These are phyloP conservation scores for Penicillium carneum DNA, from an alignment of 2,329 filamentous ascomycete genomes.

Conservation along the genomic window DNA sequence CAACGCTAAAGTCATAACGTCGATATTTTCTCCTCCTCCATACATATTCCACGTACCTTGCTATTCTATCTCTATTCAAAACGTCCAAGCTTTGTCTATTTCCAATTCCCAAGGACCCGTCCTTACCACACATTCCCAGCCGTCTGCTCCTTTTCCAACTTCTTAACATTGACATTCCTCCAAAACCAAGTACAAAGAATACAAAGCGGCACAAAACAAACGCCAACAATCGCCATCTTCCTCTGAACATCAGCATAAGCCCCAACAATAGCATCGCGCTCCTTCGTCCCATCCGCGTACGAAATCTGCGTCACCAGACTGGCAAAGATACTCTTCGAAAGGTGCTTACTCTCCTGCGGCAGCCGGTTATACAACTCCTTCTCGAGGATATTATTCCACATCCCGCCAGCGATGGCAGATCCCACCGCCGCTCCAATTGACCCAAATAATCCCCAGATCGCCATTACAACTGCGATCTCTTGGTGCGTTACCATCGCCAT, in stretches of 20 bases:
- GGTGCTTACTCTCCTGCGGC: constrained; percentile 17
- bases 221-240: constrained; percentile 51
- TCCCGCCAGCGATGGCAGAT: constrained; percentile 17
- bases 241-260: constrained; percentile 59
- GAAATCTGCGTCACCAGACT: constrained; percentile 25
- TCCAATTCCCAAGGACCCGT: not conserved
- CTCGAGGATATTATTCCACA: constrained; percentile 22
- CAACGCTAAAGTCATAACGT: not conserved
- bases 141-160: constrained; percentile 18
- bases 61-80: not conserved
- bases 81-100: not conserved
- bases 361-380: constrained; percentile 9
- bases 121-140: constrained; percentile 15
- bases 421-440: constrained; percentile 18
- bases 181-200: constrained; percentile 22
- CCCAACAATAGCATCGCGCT: constrained; percentile 54
- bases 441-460: constrained; percentile 20
- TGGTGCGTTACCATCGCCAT: constrained; percentile 22
- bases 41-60: no score
- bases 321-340: constrained; percentile 14
- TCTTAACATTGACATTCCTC: constrained; percentile 23
- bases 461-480: constrained; percentile 17
- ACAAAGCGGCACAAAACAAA: constrained; percentile 19
- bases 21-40: not conserved
- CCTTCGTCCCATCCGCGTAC: constrained; percentile 53